A percentile compares a stretch with the other conserved stretches of the same genome.
These are phyloP conservation scores for Alternaria triticina DNA, from an alignment of 2,329 filamentous ascomycete genomes.

Conservation along the genomic window DNA sequence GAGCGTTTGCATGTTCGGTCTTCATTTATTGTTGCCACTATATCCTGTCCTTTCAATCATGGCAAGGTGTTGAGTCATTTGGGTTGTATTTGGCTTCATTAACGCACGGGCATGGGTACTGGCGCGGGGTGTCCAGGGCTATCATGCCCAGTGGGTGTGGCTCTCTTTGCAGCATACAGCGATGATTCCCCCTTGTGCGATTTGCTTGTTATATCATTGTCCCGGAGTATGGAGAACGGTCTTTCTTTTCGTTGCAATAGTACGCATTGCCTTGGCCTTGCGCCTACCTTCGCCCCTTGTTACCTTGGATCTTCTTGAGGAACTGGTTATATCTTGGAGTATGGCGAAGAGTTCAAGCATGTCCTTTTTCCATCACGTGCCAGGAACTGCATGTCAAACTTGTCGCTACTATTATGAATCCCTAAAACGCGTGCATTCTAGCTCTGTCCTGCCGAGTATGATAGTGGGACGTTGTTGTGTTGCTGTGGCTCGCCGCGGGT, in stretches of 20 bases:
- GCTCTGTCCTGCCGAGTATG: slow-evolving; percentile 28
- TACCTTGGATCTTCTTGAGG: not conserved
- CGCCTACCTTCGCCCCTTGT: not conserved
- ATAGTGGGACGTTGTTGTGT: slow-evolving; percentile 23
- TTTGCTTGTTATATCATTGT: slow-evolving; percentile 39
- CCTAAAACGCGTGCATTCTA: slow-evolving; percentile 31
- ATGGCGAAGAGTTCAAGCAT: slow-evolving; percentile 1
- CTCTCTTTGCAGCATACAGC: slow-evolving; percentile 52
- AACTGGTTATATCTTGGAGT: slow-evolving; percentile 13
- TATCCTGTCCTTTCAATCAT: slow-evolving; percentile 52
- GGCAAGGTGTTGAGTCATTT: slow-evolving; percentile 49
- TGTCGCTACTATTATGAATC: slow-evolving; percentile 1
- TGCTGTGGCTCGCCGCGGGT: slow-evolving; percentile 22
- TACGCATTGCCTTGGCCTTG: slow-evolving; percentile 7
- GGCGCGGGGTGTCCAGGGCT: slow-evolving; percentile 45
- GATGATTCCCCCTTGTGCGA: slow-evolving; percentile 53
- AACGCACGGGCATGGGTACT: slow-evolving; percentile 49
- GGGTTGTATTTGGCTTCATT: slow-evolving; percentile 39
- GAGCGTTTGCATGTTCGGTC: slow-evolving; percentile 37
- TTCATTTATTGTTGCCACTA: slow-evolving; percentile 45
- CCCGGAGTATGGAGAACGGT: slow-evolving; percentile 36
- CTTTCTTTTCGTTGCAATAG: slow-evolving; percentile 10
- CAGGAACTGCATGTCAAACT: not conserved
- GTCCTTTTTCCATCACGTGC: not conserved
- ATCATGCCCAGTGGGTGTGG: slow-evolving; percentile 44